Evolutionary conservation across 2,329 filamentous ascomycete genomes (phyloP), one percentile per base, ranked within the genome.

Genomic region (Penicillium sp.): DNA sequence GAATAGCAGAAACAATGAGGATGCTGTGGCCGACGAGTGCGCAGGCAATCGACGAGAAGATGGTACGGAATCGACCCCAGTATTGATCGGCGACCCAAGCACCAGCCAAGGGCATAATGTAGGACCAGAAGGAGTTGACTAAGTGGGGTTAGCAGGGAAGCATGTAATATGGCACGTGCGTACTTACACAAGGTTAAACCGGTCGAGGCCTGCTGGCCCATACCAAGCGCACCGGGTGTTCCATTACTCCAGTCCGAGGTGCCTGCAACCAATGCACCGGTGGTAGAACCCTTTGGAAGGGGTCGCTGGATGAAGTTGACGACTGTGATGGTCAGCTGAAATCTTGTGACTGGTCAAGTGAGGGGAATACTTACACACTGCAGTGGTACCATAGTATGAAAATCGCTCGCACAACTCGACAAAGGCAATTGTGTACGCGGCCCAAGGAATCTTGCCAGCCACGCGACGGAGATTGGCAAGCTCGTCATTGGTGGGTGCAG

Each of bases 371-470:
- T 79, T 78, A 83, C 87, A 89, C 29, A 90, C 78, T 31, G 86
- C 81, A 42, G 84, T 82, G 4, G 86, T 86, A 51, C 88, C 89
- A 67, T 91, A 91, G 82, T 90, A 92, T 13, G 86, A 88, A 75
- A 90, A 90, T 46, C 88, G 86, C 75, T 92, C 89, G 75, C 86
- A 89, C 53, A 90, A 76, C 73, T 92, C 89, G 55, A 89, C 84
- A 58, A 90, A 85, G 45, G 86, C 87, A 55, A 92, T 83, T 24
- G 85, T 86, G 74, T 85, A 91, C 54, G 87, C 82, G 51, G 80
- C 76, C 81, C 82, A 86, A 46, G 86, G 85, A 57, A 91, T 83
- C 2, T 59, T 55, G 10, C 66, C 71, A 1, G 71, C 52, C 2
- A 76, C 66, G 36, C 73, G 69, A 27, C 72, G 73, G 18, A 77